Percentiles rank a stretch among this genome's conserved stretches.
Conservation (phyloP, 2,329 filamentous ascomycete genomes). For the Aureobasidium sp. region DNA sequence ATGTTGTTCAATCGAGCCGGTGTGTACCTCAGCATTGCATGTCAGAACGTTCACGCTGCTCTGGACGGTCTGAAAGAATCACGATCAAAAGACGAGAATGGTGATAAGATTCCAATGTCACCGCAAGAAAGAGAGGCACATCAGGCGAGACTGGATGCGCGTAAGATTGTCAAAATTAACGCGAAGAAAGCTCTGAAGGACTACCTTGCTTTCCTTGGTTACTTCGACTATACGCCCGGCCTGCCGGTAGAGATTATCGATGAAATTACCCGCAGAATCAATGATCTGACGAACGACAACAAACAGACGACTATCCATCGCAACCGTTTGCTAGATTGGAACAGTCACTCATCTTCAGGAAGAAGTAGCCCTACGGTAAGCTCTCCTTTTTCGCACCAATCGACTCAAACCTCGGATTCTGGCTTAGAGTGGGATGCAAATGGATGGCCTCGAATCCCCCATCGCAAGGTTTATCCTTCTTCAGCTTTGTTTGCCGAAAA, state of each 20-base stretch:
- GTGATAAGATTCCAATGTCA: not conserved
- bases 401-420: conserved; percentile 22
- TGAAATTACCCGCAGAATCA: conserved; percentile 52
- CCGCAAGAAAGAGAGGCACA: conserved; percentile 25
- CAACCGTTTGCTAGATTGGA: conserved; percentile 25
- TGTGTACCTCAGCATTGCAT: conserved; percentile 66
- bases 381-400: conserved; percentile 40
- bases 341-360: conserved; percentile 14
- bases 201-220: conserved; percentile 63
- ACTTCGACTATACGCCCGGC: conserved; percentile 73
- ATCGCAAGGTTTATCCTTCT: conserved; percentile 47
- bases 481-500: conserved; percentile 65
- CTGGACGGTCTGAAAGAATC: conserved; percentile 42
- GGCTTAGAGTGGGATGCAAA: conserved; percentile 27
- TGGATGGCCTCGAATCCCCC: conserved; percentile 41
- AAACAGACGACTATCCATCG: conserved; percentile 27
- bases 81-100: conserved; percentile 25
- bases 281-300: conserved; percentile 45
- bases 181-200: conserved; percentile 72
- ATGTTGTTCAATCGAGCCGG: conserved; percentile 69
- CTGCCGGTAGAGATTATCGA: conserved; percentile 54
- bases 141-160: conserved; percentile 46
- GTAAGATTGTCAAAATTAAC: conserved; percentile 64
- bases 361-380: conserved; percentile 25
- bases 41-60: conserved; percentile 54